Base-by-base conservation (phyloP, 139 green algal species). In the Chlorella sp. region DNA sequence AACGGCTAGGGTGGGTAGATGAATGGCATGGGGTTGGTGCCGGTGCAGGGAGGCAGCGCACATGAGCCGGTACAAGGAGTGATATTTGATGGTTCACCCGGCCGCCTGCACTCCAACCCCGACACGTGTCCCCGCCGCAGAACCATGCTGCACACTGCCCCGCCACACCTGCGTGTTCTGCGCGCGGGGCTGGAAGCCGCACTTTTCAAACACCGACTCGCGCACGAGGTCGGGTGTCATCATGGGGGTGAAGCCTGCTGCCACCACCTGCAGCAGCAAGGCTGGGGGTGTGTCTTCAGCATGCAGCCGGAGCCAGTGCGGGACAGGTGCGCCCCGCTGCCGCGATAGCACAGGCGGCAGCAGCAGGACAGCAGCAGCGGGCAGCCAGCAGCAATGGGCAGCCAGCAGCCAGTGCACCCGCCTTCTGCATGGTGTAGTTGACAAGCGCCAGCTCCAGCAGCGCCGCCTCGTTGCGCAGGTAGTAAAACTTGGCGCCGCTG, bases 371-470 rank as follows among this genome's bases (percentile, higher is more conserved):
- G 20, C 62, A 40, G 28, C 2, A 4, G 28, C 30, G 28, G 62
- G 30, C 62, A 40, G 34, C 36, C 19, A 48, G 28, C n/a, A 54
- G 48, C 16, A 30, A 38, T 40, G 62, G 28, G 13, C 40, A 16
- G 9, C 40, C 43, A 58, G 46, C 65, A 19, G 3, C 4, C 64
- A 30, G 56, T 20, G 17, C 38, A 1, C 73, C 73, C 56, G 73
- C 90, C 81, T 93, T 94, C 58, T 88, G 85, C 88, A 98, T 93
- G 0, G 94, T 91, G 73, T 87, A 98, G 88, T 95, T 98, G 34
- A 99, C 86, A 51, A 99, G 90, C n/a, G 95, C 97, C 74, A 99
- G 86, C 93, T 99, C 97, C 65, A 99, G 90, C 89, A 99, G 90
- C 2, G 97, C 96, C 5, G 88, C 97, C 36, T 94, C 97, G 72